Percentiles rank a stretch among this genome's conserved stretches.
Evolutionary conservation across 2,329 filamentous ascomycete genomes (phyloP).

Genomic region (Trichoderma guizhouense): DNA sequence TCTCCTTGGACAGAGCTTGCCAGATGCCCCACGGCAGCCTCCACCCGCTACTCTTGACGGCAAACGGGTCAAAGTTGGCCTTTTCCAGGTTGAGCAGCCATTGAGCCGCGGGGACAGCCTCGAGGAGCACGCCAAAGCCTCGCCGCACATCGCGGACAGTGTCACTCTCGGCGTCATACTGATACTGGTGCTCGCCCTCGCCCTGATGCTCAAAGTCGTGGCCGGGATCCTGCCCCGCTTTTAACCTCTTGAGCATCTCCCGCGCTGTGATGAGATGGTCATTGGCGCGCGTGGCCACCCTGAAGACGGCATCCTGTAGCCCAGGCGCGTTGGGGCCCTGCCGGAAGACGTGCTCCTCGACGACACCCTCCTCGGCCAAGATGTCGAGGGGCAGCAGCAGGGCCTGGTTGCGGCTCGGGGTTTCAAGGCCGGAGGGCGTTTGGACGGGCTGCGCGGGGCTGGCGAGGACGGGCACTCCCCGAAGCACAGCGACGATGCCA

Average conservation of each 20-base stretch:
- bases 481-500: constrained; percentile 81
- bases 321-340: constrained; percentile 74
- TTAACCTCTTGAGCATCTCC: constrained; percentile 82
- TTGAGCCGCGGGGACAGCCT: constrained; percentile 70
- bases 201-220: constrained; percentile 87
- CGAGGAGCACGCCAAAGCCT: constrained; percentile 77
- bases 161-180: constrained; percentile 43
- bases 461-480: constrained; percentile 84
- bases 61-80: constrained; percentile 80
- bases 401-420: constrained; percentile 41
- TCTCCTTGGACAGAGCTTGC: constrained; percentile 48
- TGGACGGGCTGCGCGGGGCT: constrained; percentile 57
- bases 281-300: constrained; percentile 87
- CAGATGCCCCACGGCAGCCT: constrained; percentile 76
- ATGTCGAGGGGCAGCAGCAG: constrained; percentile 84
- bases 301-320: constrained; percentile 84
- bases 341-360: constrained; percentile 86
- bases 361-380: constrained; percentile 77
- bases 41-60: constrained; percentile 63
- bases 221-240: constrained; percentile 68
- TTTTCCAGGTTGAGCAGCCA: constrained; percentile 78
- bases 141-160: constrained; percentile 46
- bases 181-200: constrained; percentile 63
- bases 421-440: constrained; percentile 39
- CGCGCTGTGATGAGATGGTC: constrained; percentile 92